Base-by-base conservation (phyloP, 2,329 filamentous ascomycete genomes). In the Colletotrichum tabaci region DNA sequence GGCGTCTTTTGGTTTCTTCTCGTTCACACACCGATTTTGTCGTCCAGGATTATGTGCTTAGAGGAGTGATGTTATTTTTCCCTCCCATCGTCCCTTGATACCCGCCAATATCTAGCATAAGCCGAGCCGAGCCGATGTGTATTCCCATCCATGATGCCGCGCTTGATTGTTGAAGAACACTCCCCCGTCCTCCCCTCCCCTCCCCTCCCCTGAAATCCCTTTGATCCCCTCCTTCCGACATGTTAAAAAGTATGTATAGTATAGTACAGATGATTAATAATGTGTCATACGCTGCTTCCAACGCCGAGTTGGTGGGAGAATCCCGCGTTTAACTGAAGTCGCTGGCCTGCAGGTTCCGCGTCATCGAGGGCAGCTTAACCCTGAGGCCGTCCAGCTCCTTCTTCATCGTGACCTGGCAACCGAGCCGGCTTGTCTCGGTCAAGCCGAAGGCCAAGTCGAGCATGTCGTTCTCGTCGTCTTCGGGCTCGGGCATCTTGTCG, bases 261-360 rank as follows among this genome's bases (percentile, higher is more conserved):
- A 71, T 73, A 44, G 67, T 73, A 73, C 71, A 73, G 53, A 40
- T 67, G 58, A 72, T 68, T 71, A 64, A 64, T 61, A 57, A 46
- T 16, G 38, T 50, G 23, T n/a, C 30, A 40, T 58, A 52, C 26
- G 46, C n/a, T n/a, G 68, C 69, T 63, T 55, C 68, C 52, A 60
- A 69, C 58, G 65, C 69, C 42, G 23, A 50, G n/a, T 47, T 66
- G 70, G 26, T 53, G 15, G 18, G 44, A 10, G 44, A 4, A 7
- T 23, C 16, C 13, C 16, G 15, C 5, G 40, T 42, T 38, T 82
- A 80, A 78, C 87, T 85, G 77, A 99, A 99, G 83, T 99, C 96
- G 82, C 94, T 97, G 16, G 94, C 94, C 84, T 99, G 96, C 83
- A 99, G 79, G 80, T 99, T 99, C 81, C 96, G 89, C 75, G 96